Evolutionary conservation across 345 rosid genomes (phyloP).

Genomic region (Linum trigynum): DNA sequence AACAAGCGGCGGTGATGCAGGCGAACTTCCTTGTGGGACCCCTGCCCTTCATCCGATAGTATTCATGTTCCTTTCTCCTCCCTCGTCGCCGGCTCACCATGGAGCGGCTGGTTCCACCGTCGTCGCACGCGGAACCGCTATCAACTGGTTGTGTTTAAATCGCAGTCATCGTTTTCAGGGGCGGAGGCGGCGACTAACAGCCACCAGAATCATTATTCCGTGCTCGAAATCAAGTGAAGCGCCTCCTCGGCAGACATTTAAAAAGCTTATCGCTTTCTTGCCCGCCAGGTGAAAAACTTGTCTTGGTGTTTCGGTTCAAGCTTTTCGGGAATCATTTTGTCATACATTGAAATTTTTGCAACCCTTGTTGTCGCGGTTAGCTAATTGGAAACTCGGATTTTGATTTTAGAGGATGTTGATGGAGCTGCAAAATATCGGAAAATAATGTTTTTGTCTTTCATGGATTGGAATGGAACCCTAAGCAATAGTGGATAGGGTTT

Average conservation of each 20-base stretch:
- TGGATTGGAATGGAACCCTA: too few species aligned
- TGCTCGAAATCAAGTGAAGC: slow-evolving; percentile 46
- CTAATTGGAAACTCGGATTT: too few species aligned
- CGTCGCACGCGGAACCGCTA: slow-evolving; percentile 25
- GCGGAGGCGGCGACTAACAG: slow-evolving; percentile 22
- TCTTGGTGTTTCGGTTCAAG: neutral
- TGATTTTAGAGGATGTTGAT: too few species aligned
- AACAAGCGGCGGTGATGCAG: slow-evolving; percentile 38
- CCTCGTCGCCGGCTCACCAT: slow-evolving; percentile 8
- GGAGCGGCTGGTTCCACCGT: slow-evolving; percentile 10
- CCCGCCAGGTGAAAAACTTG: slow-evolving; percentile 50
- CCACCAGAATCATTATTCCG: slow-evolving; percentile 58
- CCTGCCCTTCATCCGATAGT: slow-evolving; percentile 34
- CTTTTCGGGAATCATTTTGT: slow-evolving; percentile 7
- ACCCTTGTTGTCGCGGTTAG: too few species aligned
- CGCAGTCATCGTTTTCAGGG: slow-evolving; percentile 24
- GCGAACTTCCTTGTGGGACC: slow-evolving; percentile 66
- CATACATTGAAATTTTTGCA: neutral
- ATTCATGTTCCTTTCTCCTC: slow-evolving; percentile 23
- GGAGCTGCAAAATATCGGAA: too few species aligned
- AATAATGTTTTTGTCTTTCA: too few species aligned
- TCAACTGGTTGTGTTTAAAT: slow-evolving; percentile 21
- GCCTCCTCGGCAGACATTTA: slow-evolving; percentile 62
- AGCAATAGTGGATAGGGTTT: too few species aligned
- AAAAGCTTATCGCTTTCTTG: slow-evolving; percentile 75